A percentile compares a stretch with the other conserved stretches of the same genome.
Conservation (phyloP, 495 filamentous ascomycete genomes). For the Talaromyces ruber region DNA sequence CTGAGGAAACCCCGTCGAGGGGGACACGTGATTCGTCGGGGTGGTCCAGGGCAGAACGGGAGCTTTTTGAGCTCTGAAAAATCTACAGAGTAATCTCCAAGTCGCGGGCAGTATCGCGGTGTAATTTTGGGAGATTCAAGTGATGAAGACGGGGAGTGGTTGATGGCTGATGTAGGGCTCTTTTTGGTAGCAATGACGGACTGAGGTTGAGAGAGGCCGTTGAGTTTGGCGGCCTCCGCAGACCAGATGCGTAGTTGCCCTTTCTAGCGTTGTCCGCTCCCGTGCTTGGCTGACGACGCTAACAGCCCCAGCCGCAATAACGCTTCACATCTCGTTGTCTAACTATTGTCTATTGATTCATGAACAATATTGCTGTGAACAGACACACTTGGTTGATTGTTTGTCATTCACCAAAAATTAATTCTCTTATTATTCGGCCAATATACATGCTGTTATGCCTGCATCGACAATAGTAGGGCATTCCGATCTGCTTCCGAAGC, state of each 20-base stretch:
- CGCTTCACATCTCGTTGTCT: neutral
- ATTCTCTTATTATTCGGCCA: neutral
- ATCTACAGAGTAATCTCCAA: conserved; percentile 23
- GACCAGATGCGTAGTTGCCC: conserved; percentile 7
- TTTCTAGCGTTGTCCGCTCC: conserved; percentile 2
- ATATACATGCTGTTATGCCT: neutral
- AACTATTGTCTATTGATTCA: neutral
- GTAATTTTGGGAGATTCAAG: conserved; percentile 25
- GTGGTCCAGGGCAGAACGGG: conserved; percentile 23
- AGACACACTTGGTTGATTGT: neutral
- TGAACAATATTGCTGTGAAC: neutral
- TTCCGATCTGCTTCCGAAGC: neutral
- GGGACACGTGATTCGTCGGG: conserved; percentile 40
- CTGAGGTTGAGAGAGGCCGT: conserved; percentile 7
- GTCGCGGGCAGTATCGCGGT: conserved; percentile 10
- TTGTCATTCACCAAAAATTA: neutral
- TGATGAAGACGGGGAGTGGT: conserved; percentile 19
- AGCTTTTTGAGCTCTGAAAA: conserved; percentile 20
- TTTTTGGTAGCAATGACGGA: conserved; percentile 6
- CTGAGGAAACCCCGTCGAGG: conserved; percentile 36
- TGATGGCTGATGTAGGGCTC: conserved; percentile 12
- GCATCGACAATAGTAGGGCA: neutral
- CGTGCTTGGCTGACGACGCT: conserved; percentile 3
- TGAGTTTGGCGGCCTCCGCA: conserved; percentile 6
- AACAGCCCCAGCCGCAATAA: neutral